Percentiles rank a stretch among this genome's conserved stretches.
Conservation (phyloP, 2,329 filamentous ascomycete genomes). For the Graphilbum fragrans region DNA sequence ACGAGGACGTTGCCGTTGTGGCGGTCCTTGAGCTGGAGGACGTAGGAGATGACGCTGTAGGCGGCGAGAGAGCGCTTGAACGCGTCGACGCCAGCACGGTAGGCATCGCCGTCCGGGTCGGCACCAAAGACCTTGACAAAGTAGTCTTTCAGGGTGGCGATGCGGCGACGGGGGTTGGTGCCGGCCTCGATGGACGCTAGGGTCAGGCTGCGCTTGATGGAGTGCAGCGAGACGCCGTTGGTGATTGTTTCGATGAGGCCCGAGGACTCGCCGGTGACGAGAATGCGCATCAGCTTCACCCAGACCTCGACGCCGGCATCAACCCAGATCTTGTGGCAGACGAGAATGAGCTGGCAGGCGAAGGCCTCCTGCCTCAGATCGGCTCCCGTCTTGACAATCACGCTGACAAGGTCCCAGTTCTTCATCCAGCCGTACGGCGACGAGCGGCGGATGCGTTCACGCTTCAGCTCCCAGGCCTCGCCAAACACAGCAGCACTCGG, state of each 20-base stretch:
- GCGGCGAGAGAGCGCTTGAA: constrained; percentile 75
- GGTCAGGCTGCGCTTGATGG: constrained; percentile 70
- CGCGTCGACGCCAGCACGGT: constrained; percentile 60
- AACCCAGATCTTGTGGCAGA: constrained; percentile 72
- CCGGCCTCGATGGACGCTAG: constrained; percentile 62
- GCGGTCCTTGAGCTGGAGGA: constrained; percentile 73
- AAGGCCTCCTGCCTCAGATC: constrained; percentile 78
- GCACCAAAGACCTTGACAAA: constrained; percentile 72
- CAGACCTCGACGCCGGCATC: constrained; percentile 68
- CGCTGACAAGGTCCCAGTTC: constrained; percentile 78
- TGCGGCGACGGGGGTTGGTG: constrained; percentile 59
- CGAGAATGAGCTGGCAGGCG: constrained; percentile 71
- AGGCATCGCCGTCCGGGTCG: constrained; percentile 52
- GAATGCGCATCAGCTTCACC: constrained; percentile 78
- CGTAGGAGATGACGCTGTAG: constrained; percentile 75
- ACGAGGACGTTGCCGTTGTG: constrained; percentile 82
- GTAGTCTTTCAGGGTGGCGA: constrained; percentile 71
- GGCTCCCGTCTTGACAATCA: constrained; percentile 78
- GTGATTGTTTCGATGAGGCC: constrained; percentile 82
- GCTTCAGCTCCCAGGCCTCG: constrained; percentile 75
- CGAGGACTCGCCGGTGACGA: constrained; percentile 75
- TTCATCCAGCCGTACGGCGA: constrained; percentile 84
- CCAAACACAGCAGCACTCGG: constrained; percentile 78
- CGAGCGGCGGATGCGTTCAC: constrained; percentile 69
- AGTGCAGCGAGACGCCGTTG: constrained; percentile 78